A percentile compares a stretch with the other conserved stretches of the same genome.
These are phyloP conservation scores for Candida labiduridarum DNA, from an alignment of 1,139 yeast species.

Conservation along the genomic window DNA sequence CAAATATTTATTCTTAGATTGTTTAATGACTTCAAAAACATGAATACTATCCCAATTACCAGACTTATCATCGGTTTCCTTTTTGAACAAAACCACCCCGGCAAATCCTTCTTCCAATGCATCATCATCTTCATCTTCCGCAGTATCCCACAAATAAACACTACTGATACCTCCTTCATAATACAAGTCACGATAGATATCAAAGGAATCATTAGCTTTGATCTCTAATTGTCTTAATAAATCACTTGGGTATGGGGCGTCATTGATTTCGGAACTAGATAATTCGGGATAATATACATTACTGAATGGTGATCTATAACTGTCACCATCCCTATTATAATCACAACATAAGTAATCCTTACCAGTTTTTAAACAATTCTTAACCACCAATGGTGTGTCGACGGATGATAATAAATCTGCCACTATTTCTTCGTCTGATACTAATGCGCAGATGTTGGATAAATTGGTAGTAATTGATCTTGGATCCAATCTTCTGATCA, in stretches of 20 bases:
- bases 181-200: slow-evolving; percentile 87
- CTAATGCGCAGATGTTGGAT: slow-evolving; percentile 67
- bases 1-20: slow-evolving; percentile 47
- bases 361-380: slow-evolving; percentile 59
- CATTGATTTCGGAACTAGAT: slow-evolving; percentile 48
- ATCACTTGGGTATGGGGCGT: slow-evolving; percentile 73
- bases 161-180: slow-evolving; percentile 87
- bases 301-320: slow-evolving; percentile 90
- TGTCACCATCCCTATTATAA: slow-evolving; percentile 93
- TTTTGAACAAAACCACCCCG: slow-evolving; percentile 87
- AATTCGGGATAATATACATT: slow-evolving; percentile 72
- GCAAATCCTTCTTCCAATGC: slow-evolving; percentile 62
- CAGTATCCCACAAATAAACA: slow-evolving; percentile 89
- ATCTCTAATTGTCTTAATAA: slow-evolving; percentile 73
- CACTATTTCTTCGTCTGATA: slow-evolving; percentile 58
- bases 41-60: slow-evolving; percentile 93
- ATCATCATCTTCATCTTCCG: slow-evolving; percentile 44
- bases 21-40: slow-evolving; percentile 75
- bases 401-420: slow-evolving; percentile 86
- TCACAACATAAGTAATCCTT: slow-evolving; percentile 85
- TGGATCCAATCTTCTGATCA: slow-evolving; percentile 86
- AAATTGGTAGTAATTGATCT: slow-evolving; percentile 64
- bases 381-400: slow-evolving; percentile 75
- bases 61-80: slow-evolving; percentile 52
- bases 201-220: slow-evolving; percentile 88